Percentiles rank a stretch among this genome's conserved stretches.
phyloP scores from a whole-genome alignment of 148 eudicot species.

The Cornus florida region DNA sequence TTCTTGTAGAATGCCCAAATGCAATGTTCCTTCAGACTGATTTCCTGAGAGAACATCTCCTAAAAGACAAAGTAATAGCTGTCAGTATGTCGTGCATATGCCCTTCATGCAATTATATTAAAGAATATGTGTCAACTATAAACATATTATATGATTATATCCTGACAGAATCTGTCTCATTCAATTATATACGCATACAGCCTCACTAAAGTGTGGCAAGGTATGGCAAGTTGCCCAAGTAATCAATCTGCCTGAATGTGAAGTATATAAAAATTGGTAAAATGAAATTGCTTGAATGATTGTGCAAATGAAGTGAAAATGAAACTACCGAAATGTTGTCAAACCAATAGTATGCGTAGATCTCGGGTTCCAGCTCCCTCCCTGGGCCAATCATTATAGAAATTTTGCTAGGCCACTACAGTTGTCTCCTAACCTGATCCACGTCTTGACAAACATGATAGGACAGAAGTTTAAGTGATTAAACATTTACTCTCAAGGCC shows the following conservation, averaged over 20 bases:
- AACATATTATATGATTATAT: not conserved
- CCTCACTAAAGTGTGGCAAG: too few species aligned
- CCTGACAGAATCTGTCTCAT: not conserved
- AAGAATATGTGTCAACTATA: not conserved
- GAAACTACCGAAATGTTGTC: not conserved
- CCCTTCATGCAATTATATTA: not conserved
- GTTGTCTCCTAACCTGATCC: too few species aligned
- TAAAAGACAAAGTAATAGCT: constrained; percentile 17
- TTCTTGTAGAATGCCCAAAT: constrained; percentile 83
- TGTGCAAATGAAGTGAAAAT: too few species aligned
- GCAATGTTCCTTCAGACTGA: constrained; percentile 66
- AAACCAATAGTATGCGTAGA: not conserved
- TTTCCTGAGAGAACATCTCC: constrained; percentile 95
- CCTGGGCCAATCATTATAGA: too few species aligned
- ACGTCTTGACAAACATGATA: too few species aligned
- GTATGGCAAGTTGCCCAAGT: too few species aligned
- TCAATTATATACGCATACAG: too few species aligned
- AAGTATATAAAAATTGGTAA: too few species aligned
- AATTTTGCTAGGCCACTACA: too few species aligned
- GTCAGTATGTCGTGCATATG: not conserved
- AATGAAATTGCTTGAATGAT: too few species aligned
- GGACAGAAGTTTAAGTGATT: too few species aligned
- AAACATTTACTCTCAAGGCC: not conserved
- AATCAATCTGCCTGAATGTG: too few species aligned
- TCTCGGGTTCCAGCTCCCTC: not conserved